Evolutionary conservation across 2,329 filamentous ascomycete genomes (phyloP), one percentile per base, ranked within the genome.

Genomic region (Rhinocladiella similis): DNA sequence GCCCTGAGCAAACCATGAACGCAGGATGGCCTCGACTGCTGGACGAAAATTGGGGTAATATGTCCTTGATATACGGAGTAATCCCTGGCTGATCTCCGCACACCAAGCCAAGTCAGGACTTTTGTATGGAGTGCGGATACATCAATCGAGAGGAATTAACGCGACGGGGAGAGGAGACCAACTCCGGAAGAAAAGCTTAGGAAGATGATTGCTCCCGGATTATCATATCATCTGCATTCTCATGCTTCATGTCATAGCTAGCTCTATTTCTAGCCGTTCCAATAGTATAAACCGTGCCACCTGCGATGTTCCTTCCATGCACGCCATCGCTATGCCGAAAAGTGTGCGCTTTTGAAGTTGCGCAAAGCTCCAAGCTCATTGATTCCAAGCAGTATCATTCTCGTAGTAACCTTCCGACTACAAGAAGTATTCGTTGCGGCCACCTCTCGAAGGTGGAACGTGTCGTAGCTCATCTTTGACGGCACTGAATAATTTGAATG

Each of bases 401-500:
- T 47, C 36, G 3, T 41, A n/a, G n/a, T n/a, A 16, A 29, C 18
- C 39, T 29, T 47, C 41, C 41, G 42, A 35, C 25, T 52, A 62
- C 10, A 62, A 54, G 53, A 78, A 78, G 66, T 78, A 78, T 67
- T 78, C 75, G 66, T 75, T 76, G 61, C 75, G 74, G 56, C 73
- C 74, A 49, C 75, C 74, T 65, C 75, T 70, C 54, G 73, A 71
- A 47, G 66, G 65, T 38, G 75, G 75, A 53, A 77, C 70, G 63
- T 77, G 75, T 58, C 75, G 71, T 67, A 75, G 71, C 51, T 78
- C 75, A 59, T 77, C 75, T 49, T 72, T 70, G 43, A 78, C 75
- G 3, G 75, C 75, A 54, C 73, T 73, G 66, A 78, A 78, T 25
- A 78, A 66, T 62, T 78, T 94, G 77, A 99, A 99, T 67, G 89